Evolutionary conservation across 169 alveolate species (phyloP).

Genomic region (Plasmodium cynomolgi): DNA sequence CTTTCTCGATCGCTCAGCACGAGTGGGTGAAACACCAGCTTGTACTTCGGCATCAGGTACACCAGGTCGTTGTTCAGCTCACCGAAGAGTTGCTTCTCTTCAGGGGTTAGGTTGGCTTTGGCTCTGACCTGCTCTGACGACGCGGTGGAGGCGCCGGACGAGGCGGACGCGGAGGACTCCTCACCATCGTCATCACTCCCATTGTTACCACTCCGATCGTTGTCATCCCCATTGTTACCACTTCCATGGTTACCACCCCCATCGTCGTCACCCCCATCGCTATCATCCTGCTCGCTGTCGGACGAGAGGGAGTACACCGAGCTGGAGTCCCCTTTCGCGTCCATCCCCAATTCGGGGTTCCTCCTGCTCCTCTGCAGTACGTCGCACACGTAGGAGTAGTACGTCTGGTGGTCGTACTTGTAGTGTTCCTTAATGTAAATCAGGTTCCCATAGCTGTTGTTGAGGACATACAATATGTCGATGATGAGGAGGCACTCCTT

Average conservation of each 20-base stretch:
- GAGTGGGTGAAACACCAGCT: conserved; percentile 36
- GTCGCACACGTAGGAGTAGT: conserved; percentile 3
- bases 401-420: conserved; percentile 54
- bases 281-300: not conserved
- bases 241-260: not conserved
- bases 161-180: not conserved
- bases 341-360: not conserved
- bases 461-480: conserved; percentile 54
- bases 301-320: conserved; percentile 35
- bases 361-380: not conserved
- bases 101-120: not conserved
- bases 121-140: not conserved
- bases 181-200: not conserved
- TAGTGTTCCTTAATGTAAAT: conserved; percentile 50
- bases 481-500: conserved; percentile 61
- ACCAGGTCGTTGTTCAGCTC: conserved; percentile 25
- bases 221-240: no score
- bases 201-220: not conserved
- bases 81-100: not conserved
- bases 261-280: not conserved
- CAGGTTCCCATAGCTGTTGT: conserved; percentile 60
- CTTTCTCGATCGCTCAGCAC: not conserved
- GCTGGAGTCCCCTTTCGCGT: not conserved
- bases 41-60: conserved; percentile 38
- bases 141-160: not conserved